These are phyloP conservation scores for Penicillium rolfsii DNA, from an alignment of 2,329 filamentous ascomycete species.

Conservation along the genomic window DNA sequence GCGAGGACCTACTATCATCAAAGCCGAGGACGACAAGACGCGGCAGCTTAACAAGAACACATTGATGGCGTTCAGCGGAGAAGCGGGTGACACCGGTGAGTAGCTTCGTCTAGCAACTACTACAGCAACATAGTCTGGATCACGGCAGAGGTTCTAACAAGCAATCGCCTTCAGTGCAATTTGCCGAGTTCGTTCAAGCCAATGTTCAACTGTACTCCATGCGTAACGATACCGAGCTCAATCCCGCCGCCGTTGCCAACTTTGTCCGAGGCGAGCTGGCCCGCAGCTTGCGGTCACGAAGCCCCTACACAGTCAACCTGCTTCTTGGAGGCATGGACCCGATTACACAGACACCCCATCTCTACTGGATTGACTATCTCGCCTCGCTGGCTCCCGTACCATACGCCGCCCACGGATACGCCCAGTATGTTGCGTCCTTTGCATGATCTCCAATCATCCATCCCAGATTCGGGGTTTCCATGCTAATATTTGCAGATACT, in stretches of 20 bases:
- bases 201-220: conserved; percentile 98
- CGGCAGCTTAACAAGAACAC: conserved; percentile 89
- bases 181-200: conserved; percentile 98
- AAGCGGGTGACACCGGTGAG: conserved; percentile 91
- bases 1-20: conserved; percentile 95
- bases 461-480: conserved; percentile 6
- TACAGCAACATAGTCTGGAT: neutral
- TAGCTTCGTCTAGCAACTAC: conserved; percentile 15
- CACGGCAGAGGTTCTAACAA: conserved; percentile 21
- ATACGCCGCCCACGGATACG: conserved; percentile 97
- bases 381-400: conserved; percentile 84
- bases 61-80: conserved; percentile 91
- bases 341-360: conserved; percentile 83
- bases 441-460: neutral
- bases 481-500: conserved; percentile 66
- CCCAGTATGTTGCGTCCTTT: conserved; percentile 67
- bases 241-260: conserved; percentile 83
- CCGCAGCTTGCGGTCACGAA: conserved; percentile 83
- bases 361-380: conserved; percentile 98
- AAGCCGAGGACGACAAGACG: conserved; percentile 95
- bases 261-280: conserved; percentile 95
- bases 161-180: conserved; percentile 71
- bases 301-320: conserved; percentile 96
- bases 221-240: conserved; percentile 93
- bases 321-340: conserved; percentile 91